Evolutionary conservation across 495 filamentous ascomycete genomes (phyloP).

Genomic region (Pseudotulostoma volvatum): DNA sequence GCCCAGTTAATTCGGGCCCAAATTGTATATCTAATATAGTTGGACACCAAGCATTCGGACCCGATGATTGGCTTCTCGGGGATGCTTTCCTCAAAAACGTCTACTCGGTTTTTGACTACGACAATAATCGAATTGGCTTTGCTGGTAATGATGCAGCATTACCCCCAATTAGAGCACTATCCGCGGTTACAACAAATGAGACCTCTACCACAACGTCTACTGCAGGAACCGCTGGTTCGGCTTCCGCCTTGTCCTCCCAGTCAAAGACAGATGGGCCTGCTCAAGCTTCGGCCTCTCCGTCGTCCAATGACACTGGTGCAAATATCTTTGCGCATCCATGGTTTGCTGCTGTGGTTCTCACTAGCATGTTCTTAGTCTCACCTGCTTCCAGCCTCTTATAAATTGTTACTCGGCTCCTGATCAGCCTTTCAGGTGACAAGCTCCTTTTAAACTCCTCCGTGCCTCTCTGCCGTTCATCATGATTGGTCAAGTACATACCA

Average conservation of each 20-base stretch:
- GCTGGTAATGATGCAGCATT: conserved; percentile 10
- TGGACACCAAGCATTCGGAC: conserved; percentile 27
- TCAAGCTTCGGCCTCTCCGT: neutral
- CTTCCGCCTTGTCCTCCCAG: neutral
- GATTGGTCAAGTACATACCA: too few relatives aligned
- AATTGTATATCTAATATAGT: conserved; percentile 51
- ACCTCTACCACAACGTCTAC: neutral
- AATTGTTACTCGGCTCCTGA: too few relatives aligned
- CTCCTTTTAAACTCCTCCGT: too few relatives aligned
- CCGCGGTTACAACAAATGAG: neutral
- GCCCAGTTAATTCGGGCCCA: conserved; percentile 15
- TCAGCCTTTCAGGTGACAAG: too few relatives aligned
- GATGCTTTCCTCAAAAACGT: conserved; percentile 83
- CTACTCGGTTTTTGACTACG: conserved; percentile 71
- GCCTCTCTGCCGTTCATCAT: too few relatives aligned
- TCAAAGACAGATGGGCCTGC: neutral
- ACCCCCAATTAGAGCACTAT: neutral
- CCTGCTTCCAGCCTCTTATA: too few relatives aligned
- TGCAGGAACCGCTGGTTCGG: neutral
- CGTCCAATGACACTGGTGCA: neutral
- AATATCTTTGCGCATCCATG: neutral
- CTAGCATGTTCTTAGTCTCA: neutral
- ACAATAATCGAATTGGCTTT: conserved; percentile 26
- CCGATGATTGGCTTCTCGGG: conserved; percentile 55
- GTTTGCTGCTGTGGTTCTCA: neutral